A percentile compares a stretch with the other conserved stretches of the same genome.
Conservation (phyloP, 306 rosid genomes). For the Glycyrrhiza uralensis region DNA sequence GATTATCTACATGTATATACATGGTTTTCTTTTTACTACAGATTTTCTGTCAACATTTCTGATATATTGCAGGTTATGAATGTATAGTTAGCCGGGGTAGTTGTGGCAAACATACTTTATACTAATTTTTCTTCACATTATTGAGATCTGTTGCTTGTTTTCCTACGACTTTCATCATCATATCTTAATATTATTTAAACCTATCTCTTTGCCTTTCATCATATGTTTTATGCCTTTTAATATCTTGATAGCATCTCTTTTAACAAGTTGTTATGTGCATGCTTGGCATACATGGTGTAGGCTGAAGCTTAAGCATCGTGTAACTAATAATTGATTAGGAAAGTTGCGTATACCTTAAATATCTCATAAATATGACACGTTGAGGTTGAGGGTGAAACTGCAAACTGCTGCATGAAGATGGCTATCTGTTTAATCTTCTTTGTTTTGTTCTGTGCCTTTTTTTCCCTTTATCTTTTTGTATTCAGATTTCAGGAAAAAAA, state of each 20-base stretch:
- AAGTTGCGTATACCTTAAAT: not conserved
- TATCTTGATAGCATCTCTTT: constrained; percentile 14
- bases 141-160: constrained; percentile 3
- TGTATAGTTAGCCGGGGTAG: not conserved
- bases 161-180: not conserved
- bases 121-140: no score
- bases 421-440: not conserved
- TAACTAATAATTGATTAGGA: not conserved
- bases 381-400: not conserved
- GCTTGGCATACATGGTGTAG: not conserved
- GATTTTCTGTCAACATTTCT: not conserved
- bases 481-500: not conserved
- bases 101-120: constrained; percentile 1
- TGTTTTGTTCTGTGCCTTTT: not conserved
- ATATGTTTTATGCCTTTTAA: not conserved
- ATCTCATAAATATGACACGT: not conserved
- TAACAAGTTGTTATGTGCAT: not conserved
- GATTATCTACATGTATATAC: not conserved
- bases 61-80: not conserved
- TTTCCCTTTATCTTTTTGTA: not conserved
- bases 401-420: not conserved
- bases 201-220: not conserved
- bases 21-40: not conserved
- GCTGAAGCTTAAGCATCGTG: not conserved
- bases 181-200: not conserved